Evolutionary conservation across 2,329 filamentous ascomycete genomes (phyloP), one percentile per base, ranked within the genome.

Genomic region (Sporothrix brasiliensis): DNA sequence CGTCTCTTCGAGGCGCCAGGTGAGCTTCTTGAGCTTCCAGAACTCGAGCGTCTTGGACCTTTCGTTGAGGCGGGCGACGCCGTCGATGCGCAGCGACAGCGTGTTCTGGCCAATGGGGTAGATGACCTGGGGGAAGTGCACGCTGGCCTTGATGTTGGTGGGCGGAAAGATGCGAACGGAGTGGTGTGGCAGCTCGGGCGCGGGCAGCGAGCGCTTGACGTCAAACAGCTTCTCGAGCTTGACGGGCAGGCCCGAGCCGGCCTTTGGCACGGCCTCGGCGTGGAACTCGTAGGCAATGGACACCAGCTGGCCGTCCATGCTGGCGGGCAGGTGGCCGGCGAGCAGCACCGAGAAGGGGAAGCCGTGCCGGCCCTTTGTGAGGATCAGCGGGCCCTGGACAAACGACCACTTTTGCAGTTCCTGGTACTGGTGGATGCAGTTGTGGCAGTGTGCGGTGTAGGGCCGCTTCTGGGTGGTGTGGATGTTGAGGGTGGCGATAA

Each of bases 91-190:
- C 81, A 97, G 89, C 60, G 88, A 86, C 66, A 97, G 86, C 13
- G 85, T 91, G 81, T 96, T 94, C 76, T 88, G 89, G 76, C 92
- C 92, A 72, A 94, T 92, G 5, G 94, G 93, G 81, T 97, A 91
- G 73, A 97, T 89, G 74, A 97, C 88, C 50, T 92, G 88, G 61
- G 91, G 91, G 73, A 97, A 90, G 76, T 92, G 89, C 73, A 95
- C 91, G 77, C 89, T 90, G 71, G 93, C 92, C 74, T 92, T 94
- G 76, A 99, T 90, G 81, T 97, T 95, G 75, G 95, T 99, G 0
- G 95, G 94, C 63, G 94, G 95, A 81, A 99, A 99, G 77, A 98
- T 92, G 77, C 94, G 92, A 73, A 97, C 89, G 19, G 92, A 96
- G 80, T 94, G 90, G 81, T 96, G 94, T 72, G 96, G 93, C 68